Evolutionary conservation across 148 eudicot genomes (phyloP).

Genomic region (Chenopodium quinoa): DNA sequence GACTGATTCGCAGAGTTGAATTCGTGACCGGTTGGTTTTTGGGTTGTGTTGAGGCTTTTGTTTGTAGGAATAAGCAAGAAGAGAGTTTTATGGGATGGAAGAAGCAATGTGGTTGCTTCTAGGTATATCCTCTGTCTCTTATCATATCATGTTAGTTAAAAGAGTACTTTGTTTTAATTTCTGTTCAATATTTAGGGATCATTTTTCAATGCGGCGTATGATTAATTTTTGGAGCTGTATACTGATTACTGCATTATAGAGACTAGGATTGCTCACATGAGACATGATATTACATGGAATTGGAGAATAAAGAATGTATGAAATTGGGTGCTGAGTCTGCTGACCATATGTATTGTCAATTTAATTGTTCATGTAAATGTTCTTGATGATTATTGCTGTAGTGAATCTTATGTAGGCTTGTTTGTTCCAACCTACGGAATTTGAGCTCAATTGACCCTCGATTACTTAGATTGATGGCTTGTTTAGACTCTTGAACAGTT

Average conservation of each 20-base stretch:
- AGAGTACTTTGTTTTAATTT: not conserved
- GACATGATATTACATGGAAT: constrained; percentile 9
- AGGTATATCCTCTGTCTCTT: constrained; percentile 19
- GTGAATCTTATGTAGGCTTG: not conserved
- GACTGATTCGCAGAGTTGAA: constrained; percentile 23
- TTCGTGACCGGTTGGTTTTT: not conserved
- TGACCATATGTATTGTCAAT: not conserved
- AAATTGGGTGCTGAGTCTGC: not conserved
- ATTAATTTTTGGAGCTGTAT: constrained; percentile 13
- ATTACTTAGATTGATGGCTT: not conserved
- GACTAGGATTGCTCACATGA: constrained; percentile 1
- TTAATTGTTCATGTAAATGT: not conserved
- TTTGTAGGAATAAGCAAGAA: constrained; percentile 13
- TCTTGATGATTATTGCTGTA: not conserved
- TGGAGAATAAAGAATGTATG: not conserved
- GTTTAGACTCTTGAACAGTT: not conserved
- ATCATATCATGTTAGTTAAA: constrained; percentile 13
- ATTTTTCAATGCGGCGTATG: constrained; percentile 5
- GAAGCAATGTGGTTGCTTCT: constrained; percentile 19
- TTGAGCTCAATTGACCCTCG: not conserved
- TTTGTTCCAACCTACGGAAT: not conserved
- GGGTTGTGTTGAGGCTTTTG: not conserved
- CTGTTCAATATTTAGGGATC: constrained; percentile 12
- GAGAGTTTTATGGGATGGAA: constrained; percentile 15
- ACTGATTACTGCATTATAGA: not conserved